These are phyloP conservation scores for Teunomyces stri DNA, from an alignment of 805 yeast genomes.

Conservation along the genomic window DNA sequence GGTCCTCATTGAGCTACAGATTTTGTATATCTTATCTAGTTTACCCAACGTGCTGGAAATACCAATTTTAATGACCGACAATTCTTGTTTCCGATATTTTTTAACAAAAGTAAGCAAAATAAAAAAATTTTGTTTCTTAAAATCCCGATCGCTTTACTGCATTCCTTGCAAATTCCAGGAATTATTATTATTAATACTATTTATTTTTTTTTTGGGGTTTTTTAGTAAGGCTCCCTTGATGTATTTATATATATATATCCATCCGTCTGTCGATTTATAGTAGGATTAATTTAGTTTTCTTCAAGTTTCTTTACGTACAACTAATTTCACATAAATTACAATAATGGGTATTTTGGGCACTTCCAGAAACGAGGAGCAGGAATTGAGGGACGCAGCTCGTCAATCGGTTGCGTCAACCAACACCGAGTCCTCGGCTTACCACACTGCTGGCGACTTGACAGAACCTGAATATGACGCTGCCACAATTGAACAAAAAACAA, in stretches of 20 bases:
- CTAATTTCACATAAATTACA: neutral
- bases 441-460: constrained; percentile 29
- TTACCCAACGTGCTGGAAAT: neutral
- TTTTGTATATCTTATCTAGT: neutral
- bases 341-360: constrained; percentile 38
- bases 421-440: constrained; percentile 31
- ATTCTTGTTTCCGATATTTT: neutral
- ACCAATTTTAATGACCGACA: neutral
- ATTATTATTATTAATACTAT: neutral
- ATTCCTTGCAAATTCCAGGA: neutral
- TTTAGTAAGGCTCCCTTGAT: neutral
- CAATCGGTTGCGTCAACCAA: constrained; percentile 17
- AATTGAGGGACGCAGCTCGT: constrained; percentile 18
- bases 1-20: neutral
- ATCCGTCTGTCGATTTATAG: neutral
- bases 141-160: neutral
- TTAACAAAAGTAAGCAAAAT: neutral
- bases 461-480: constrained; percentile 1
- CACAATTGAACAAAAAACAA: neutral
- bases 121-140: neutral
- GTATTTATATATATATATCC: neutral
- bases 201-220: neutral
- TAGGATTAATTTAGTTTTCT: neutral
- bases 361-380: constrained; percentile 27
- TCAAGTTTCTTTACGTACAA: neutral